These are phyloP conservation scores for Neophaeococcomyces mojaviensis DNA, from an alignment of 2,329 filamentous ascomycete species.

Conservation along the genomic window DNA sequence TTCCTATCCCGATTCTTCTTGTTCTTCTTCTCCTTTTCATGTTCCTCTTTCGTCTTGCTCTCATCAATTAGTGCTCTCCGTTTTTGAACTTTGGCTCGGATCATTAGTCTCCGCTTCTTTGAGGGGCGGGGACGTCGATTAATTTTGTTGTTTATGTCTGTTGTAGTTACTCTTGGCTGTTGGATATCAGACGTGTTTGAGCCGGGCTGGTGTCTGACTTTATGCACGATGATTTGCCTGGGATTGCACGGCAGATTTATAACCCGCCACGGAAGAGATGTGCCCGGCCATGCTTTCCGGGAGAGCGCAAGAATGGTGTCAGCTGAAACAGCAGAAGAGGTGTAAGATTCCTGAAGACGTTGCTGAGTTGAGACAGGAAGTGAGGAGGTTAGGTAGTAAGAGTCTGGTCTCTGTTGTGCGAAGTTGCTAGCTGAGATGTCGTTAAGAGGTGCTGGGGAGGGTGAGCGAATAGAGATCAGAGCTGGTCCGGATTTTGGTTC, in stretches of 20 bases:
- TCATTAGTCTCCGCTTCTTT: conserved; percentile 18
- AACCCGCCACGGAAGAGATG: conserved; percentile 17
- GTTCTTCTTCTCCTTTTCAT: conserved; percentile 11
- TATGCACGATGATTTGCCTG: conserved; percentile 6
- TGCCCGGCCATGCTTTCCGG: conserved; percentile 17
- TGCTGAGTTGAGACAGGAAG: conserved; percentile 5
- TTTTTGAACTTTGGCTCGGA: conserved; percentile 4
- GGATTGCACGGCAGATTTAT: conserved; percentile 7
- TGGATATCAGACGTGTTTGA: neutral
- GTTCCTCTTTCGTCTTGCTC: conserved; percentile 12
- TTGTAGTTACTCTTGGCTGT: neutral
- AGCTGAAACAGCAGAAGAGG: conserved; percentile 12
- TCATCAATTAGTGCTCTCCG: conserved; percentile 1
- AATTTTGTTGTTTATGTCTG: neutral
- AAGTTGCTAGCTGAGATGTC: conserved; percentile 6
- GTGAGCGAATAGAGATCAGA: conserved; percentile 13
- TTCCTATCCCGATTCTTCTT: conserved; percentile 14
- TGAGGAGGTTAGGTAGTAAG: conserved; percentile 18
- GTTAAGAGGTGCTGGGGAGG: conserved; percentile 12
- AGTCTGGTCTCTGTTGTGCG: conserved; percentile 12
- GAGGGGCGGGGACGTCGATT: conserved; percentile 12
- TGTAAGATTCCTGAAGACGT: conserved; percentile 10
- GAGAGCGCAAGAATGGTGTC: conserved; percentile 10
- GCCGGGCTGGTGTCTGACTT: neutral
- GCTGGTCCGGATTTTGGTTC: neutral